These are phyloP conservation scores for Metschnikowia matae DNA, from an alignment of 805 yeast genomes.

Conservation along the genomic window DNA sequence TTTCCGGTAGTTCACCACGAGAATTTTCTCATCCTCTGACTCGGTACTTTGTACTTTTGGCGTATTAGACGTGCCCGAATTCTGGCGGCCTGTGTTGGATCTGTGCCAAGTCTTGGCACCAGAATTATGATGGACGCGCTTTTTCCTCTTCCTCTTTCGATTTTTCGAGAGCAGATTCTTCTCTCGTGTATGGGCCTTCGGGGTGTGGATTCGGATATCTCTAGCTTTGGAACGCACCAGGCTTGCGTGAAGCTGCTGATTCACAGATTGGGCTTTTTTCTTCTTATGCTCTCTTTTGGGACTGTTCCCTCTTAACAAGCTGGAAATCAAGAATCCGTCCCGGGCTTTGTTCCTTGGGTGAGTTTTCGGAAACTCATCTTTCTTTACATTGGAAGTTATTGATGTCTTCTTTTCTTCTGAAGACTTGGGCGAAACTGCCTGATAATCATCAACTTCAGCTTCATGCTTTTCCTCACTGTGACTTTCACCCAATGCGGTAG, in stretches of 20 bases:
- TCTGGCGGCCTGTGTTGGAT: background rate
- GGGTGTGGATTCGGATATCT: background rate
- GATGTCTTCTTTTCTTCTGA: background rate
- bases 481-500: background rate
- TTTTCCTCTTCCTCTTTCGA: background rate
- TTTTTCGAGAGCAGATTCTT: background rate
- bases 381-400: too few relatives aligned
- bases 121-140: background rate
- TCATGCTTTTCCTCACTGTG: background rate
- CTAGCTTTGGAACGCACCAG: background rate
- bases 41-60: background rate
- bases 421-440: background rate
- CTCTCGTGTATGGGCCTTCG: background rate
- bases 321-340: background rate
- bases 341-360: background rate
- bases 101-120: background rate
- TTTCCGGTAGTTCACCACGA: slow-evolving; percentile 2
- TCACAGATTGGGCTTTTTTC: background rate
- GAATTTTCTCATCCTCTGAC: background rate
- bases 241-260: background rate
- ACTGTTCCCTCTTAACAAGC: background rate
- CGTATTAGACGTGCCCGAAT: background rate
- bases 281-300: background rate
- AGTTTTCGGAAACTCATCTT: background rate
- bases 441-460: background rate